Percentiles rank a stretch among this genome's conserved stretches.
Conservation (phyloP, 73 alveolate species). For the Halteria grandinella region DNA sequence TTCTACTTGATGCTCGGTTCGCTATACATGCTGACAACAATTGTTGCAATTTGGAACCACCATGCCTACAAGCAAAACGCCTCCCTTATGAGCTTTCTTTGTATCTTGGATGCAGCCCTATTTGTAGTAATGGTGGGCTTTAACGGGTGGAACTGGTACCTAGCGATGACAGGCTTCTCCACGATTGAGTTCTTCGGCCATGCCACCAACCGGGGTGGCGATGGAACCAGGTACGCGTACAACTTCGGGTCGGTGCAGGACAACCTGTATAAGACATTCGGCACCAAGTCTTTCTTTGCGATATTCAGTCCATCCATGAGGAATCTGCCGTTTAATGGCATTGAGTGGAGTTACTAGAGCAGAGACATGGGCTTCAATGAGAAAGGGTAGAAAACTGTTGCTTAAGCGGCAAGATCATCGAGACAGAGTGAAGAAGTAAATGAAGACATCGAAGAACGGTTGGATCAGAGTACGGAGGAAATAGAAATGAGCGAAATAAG, state of each 20-base stretch:
- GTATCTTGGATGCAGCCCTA: constrained; percentile 56
- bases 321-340: constrained; percentile 59
- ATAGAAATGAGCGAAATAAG: not conserved
- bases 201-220: not conserved
- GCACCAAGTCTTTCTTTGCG: constrained; percentile 28
- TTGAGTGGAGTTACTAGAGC: constrained; percentile 63
- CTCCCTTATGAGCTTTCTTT: constrained; percentile 39
- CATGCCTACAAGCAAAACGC: constrained; percentile 24
- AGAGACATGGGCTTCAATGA: constrained; percentile 47
- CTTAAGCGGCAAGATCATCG: too few relatives aligned
- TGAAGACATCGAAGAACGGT: too few relatives aligned
- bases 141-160: constrained; percentile 83
- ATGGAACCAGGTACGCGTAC: constrained; percentile 17
- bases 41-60: constrained; percentile 53
- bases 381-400: too few relatives aligned
- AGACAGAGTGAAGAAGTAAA: too few relatives aligned
- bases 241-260: constrained; percentile 30
- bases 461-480: not conserved
- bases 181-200: constrained; percentile 75
- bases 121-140: constrained; percentile 58
- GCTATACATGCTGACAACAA: constrained; percentile 31
- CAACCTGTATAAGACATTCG: constrained; percentile 63
- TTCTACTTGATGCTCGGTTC: constrained; percentile 45
- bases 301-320: constrained; percentile 57
- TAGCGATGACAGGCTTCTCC: constrained; percentile 70